These are phyloP conservation scores for Brassica nigra DNA, from an alignment of 345 rosid genomes.

Conservation along the genomic window DNA sequence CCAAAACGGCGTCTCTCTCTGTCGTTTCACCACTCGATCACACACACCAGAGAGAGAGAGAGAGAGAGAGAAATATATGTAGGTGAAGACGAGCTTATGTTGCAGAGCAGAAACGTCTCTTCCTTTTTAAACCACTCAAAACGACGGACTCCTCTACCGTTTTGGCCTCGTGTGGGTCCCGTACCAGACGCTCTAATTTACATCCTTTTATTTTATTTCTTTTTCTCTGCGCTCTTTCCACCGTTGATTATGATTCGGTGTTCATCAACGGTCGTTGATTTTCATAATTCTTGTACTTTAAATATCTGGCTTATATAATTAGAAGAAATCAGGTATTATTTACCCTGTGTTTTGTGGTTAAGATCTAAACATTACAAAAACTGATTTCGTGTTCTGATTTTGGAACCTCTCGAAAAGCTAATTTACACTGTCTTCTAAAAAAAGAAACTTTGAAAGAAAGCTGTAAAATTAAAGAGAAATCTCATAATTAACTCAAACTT, in stretches of 20 bases:
- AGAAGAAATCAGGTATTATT: not conserved
- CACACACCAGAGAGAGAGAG: slow-evolving; percentile 19
- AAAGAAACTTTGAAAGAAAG: not conserved
- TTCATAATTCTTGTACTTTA: slow-evolving; percentile 20
- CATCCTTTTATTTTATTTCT: not conserved
- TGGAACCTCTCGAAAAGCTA: not conserved
- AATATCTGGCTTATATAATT: slow-evolving; percentile 12
- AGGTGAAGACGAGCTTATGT: slow-evolving; percentile 43
- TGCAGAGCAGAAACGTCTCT: slow-evolving; percentile 34
- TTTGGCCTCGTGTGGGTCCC: slow-evolving; percentile 29
- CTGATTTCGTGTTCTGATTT: not conserved
- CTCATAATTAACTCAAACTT: not conserved
- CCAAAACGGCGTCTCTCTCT: slow-evolving; percentile 38
- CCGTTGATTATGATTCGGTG: slow-evolving; percentile 39
- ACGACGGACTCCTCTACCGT: slow-evolving; percentile 33
- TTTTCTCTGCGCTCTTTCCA: not conserved
- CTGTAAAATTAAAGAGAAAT: not conserved
- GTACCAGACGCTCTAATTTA: slow-evolving; percentile 8
- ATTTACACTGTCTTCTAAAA: not conserved
- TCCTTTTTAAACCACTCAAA: slow-evolving; percentile 17
- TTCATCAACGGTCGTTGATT: slow-evolving; percentile 17
- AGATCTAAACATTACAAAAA: not conserved
- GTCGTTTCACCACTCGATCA: slow-evolving; percentile 37
- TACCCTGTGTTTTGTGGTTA: slow-evolving; percentile 10
- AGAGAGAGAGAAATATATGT: not conserved